Base-by-base conservation (phyloP, 2,329 filamentous ascomycete genomes). In the Aureobasidium zeae region DNA sequence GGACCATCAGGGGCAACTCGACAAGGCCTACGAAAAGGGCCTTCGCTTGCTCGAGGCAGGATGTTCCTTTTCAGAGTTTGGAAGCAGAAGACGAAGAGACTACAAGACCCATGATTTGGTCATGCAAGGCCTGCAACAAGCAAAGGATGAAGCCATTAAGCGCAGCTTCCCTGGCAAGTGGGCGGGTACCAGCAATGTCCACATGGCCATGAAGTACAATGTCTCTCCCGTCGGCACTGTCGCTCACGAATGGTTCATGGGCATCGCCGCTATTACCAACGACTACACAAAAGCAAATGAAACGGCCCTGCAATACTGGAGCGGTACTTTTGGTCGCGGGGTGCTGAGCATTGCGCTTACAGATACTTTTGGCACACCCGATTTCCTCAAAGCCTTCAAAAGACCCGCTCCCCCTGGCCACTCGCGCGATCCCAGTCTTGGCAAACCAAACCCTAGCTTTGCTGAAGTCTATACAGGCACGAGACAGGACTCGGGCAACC, bases 171-270 rank as follows among this genome's bases (percentile, higher is more conserved):
- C 72, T 1, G 88, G 89, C 8, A 82, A 79, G 59, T 72, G 96
- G 34, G 77, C 81, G 0, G 91, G 91, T 9, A 94, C 89, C 0
- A 96, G 88, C 63, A 98, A 98, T 57, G 91, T 98, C 3, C 89
- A 96, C 61, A 78, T 98, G 52, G 91, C 91, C 9, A 94, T 94
- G 86, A 83, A 86, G 56, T 89, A 94, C 64, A 79, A 78, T 32
- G 77, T 95, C 33, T 68, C 78, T 3, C 87, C 91, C 0, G 76
- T 96, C 10, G 91, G 91, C 4, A 98, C 91, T 0, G 80, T 86
- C 2, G 91, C 91, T 1, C 91, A 98, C 58, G 91, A 98, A 66
- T 98, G 91, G 91, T 96, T 95, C 69, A 98, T 98, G 91, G 88
- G 86, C 30, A 89, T 94, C 50, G 91, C 91, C 1, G 88, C 91